Evolutionary conservation across 108 stramenopile genomes (phyloP).

Genomic region (Cylindrotheca closterium): DNA sequence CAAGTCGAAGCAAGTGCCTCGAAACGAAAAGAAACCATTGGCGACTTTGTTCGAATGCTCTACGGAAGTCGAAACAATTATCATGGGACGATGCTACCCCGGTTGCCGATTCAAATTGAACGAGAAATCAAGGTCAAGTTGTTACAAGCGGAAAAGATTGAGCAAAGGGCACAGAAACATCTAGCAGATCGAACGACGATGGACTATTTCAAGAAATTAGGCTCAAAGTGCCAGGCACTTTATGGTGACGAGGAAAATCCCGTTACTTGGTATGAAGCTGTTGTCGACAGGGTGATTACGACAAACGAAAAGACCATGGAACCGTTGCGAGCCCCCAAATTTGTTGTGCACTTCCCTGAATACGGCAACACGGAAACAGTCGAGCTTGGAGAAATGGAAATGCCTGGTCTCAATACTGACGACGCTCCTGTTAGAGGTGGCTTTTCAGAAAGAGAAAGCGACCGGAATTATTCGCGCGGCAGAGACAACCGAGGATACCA

Average conservation of each 20-base stretch:
- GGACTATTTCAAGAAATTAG: constrained; percentile 73
- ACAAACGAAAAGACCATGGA: constrained; percentile 57
- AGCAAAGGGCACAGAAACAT: constrained; percentile 84
- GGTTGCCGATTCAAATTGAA: constrained; percentile 89
- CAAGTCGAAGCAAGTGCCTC: constrained; percentile 37
- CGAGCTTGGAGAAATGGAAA: constrained; percentile 87
- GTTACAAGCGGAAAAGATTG: constrained; percentile 84
- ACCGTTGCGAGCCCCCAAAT: constrained; percentile 61
- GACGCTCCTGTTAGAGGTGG: constrained; percentile 7
- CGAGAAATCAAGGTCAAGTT: constrained; percentile 91
- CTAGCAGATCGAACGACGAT: constrained; percentile 41
- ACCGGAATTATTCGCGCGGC: background rate
- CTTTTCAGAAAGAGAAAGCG: background rate
- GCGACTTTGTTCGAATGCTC: constrained; percentile 70
- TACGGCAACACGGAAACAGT: constrained; percentile 94
- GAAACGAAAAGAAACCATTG: constrained; percentile 55
- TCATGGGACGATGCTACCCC: constrained; percentile 90
- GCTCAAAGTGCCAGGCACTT: constrained; percentile 77
- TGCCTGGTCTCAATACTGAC: constrained; percentile 29
- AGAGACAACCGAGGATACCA: background rate
- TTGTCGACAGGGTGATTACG: constrained; percentile 82
- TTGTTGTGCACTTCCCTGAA: constrained; percentile 92
- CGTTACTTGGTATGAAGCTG: constrained; percentile 94
- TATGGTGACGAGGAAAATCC: constrained; percentile 97
- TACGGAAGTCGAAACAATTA: constrained; percentile 87